A percentile compares a stretch with the other conserved stretches of the same genome.
Conservation (phyloP, 2,329 filamentous ascomycete species). For the Aspergillus sp. region DNA sequence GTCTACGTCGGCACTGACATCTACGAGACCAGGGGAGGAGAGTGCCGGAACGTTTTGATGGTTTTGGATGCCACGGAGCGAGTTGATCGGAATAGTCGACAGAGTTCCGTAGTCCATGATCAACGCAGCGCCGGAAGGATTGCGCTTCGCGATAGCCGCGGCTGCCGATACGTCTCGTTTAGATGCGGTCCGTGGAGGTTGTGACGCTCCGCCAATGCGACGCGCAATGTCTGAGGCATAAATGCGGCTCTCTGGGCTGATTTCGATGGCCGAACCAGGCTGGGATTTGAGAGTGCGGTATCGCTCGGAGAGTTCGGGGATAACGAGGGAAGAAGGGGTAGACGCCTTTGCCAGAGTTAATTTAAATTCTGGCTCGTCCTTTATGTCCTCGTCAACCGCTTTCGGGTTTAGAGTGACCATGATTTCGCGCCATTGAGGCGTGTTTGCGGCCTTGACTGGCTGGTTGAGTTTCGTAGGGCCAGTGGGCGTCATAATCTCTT, state of each 20-base stretch:
- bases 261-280: constrained; percentile 74
- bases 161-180: constrained; percentile 12
- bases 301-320: constrained; percentile 77
- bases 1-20: constrained; percentile 91
- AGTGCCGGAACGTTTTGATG: constrained; percentile 81
- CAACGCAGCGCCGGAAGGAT: constrained; percentile 80
- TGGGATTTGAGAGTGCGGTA: constrained; percentile 72
- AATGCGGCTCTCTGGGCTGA: constrained; percentile 82
- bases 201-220: constrained; percentile 72
- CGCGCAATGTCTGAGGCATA: constrained; percentile 79
- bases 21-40: constrained; percentile 74
- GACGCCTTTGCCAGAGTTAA: constrained; percentile 72
- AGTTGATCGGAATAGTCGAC: constrained; percentile 79
- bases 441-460: constrained; percentile 40
- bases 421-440: constrained; percentile 76
- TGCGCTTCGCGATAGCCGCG: constrained; percentile 53
- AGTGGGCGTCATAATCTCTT: constrained; percentile 52
- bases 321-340: constrained; percentile 80
- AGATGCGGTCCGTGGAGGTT: constrained; percentile 25
- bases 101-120: constrained; percentile 91
- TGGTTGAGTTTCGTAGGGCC: constrained; percentile 48
- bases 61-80: constrained; percentile 79
- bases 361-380: constrained; percentile 76
- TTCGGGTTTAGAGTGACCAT: constrained; percentile 68
- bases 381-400: constrained; percentile 51